These are phyloP conservation scores for Fomitopsis betulina DNA, from an alignment of 1,284 basidiomycete genomes.

Conservation along the genomic window DNA sequence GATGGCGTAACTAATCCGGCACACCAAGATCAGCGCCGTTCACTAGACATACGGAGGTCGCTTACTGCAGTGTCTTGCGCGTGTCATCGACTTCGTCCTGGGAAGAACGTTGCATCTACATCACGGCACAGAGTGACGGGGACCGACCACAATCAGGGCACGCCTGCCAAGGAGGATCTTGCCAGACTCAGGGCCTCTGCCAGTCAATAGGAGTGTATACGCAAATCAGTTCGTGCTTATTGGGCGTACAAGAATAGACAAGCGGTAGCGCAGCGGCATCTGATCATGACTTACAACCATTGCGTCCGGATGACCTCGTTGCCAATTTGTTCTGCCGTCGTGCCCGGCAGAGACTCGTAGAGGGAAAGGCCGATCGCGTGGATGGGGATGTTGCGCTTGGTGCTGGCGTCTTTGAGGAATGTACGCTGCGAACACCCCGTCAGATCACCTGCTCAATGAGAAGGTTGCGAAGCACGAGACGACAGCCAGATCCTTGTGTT, in stretches of 20 bases:
- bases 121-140: slow-evolving; percentile 7
- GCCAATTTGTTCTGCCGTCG: slow-evolving; percentile 74
- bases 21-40: slow-evolving; percentile 5
- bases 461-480: background rate
- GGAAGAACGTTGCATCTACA: slow-evolving; percentile 1
- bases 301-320: slow-evolving; percentile 87
- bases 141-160: slow-evolving; percentile 73
- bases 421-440: slow-evolving; percentile 54
- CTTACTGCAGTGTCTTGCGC: slow-evolving; percentile 82
- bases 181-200: slow-evolving; percentile 57
- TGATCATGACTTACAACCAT: slow-evolving; percentile 67
- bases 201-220: background rate
- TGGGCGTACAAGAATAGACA: background rate
- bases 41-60: slow-evolving; percentile 7
- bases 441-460: background rate
- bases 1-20: slow-evolving; percentile 71
- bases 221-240: slow-evolving; percentile 6
- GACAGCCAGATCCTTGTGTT: background rate
- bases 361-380: slow-evolving; percentile 90
- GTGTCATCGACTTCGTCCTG: slow-evolving; percentile 95
- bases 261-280: background rate
- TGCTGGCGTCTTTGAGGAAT: slow-evolving; percentile 72
- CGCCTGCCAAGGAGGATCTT: slow-evolving; percentile 75
- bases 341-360: slow-evolving; percentile 82
- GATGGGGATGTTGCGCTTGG: slow-evolving; percentile 83